A percentile compares a stretch with the other conserved stretches of the same genome.
These are phyloP conservation scores for Cryptosporidium tyzzeri DNA, from an alignment of 169 alveolate species.

Conservation along the genomic window DNA sequence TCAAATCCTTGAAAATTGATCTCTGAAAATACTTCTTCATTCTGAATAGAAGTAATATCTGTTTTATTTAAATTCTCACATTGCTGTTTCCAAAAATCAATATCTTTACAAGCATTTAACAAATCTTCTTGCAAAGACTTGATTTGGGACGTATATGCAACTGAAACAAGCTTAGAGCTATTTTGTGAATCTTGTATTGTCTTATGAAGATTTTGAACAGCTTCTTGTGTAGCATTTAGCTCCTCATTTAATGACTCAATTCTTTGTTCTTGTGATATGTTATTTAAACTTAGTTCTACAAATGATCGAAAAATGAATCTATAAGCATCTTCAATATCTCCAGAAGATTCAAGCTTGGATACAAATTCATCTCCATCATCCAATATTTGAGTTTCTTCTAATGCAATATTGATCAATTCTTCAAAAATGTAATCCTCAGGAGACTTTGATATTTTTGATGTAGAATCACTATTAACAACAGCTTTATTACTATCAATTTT, in stretches of 20 bases:
- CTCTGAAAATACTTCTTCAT: not conserved
- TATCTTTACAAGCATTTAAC: constrained; percentile 70
- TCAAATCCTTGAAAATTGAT: constrained; percentile 1
- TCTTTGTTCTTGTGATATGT: constrained; percentile 23
- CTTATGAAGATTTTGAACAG: constrained; percentile 64
- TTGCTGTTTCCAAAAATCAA: constrained; percentile 69
- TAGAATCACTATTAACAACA: constrained; percentile 3
- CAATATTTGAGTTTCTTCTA: constrained; percentile 15
- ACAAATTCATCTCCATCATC: constrained; percentile 15
- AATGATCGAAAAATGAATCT: not conserved
- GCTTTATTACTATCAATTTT: constrained; percentile 19
- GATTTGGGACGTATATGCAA: constrained; percentile 62
- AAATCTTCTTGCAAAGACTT: constrained; percentile 63
- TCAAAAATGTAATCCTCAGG: not conserved
- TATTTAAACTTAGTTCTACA: constrained; percentile 31
- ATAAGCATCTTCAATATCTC: constrained; percentile 26
- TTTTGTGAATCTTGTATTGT: constrained; percentile 62
- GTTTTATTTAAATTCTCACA: constrained; percentile 9
- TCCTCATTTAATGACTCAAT: constrained; percentile 62
- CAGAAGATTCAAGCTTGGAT: constrained; percentile 6
- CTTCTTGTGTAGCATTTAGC: constrained; percentile 52
- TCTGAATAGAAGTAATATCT: not conserved
- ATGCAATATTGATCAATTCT: constrained; percentile 26
- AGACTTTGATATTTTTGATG: not conserved
- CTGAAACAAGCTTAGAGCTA: constrained; percentile 41